Evolutionary conservation across 805 yeast species (phyloP).

Genomic region (Helenozyma rhizophorensis): DNA sequence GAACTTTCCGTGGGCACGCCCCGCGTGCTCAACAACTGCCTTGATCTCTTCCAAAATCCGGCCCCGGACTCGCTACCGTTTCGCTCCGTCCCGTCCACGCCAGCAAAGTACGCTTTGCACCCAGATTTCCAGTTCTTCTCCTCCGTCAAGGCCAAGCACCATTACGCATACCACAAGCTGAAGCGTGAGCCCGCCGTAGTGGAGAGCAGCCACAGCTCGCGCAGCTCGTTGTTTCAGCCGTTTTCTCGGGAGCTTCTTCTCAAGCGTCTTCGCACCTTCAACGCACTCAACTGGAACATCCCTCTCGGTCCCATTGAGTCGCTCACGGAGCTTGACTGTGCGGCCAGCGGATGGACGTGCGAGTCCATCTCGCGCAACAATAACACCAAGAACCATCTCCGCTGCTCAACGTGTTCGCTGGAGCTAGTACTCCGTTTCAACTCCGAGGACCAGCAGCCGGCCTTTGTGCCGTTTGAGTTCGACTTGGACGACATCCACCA

Average conservation of each 20-base stretch:
- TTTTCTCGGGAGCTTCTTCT: slow-evolving; percentile 31
- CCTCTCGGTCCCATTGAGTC: slow-evolving; percentile 15
- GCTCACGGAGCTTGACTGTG: slow-evolving; percentile 45
- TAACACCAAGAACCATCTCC: slow-evolving; percentile 25
- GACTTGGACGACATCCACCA: slow-evolving; percentile 21
- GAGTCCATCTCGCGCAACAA: slow-evolving; percentile 23
- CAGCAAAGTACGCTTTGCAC: slow-evolving; percentile 20
- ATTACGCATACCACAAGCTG: slow-evolving; percentile 32
- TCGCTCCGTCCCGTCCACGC: slow-evolving; percentile 10
- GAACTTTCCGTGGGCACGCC: slow-evolving; percentile 12
- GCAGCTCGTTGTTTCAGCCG: slow-evolving; percentile 28
- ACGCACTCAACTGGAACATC: slow-evolving; percentile 45
- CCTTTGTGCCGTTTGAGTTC: slow-evolving; percentile 8
- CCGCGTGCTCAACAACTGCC: slow-evolving; percentile 11
- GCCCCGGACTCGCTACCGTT: not conserved
- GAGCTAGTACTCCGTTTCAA: slow-evolving; percentile 28
- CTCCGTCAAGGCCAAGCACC: slow-evolving; percentile 31
- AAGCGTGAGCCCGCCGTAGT: slow-evolving; percentile 11
- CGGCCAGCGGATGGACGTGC: slow-evolving; percentile 53
- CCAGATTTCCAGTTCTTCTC: slow-evolving; percentile 39
- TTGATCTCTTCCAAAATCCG: slow-evolving; percentile 6
- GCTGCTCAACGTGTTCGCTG: slow-evolving; percentile 30
- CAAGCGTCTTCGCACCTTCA: slow-evolving; percentile 40
- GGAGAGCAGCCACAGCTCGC: not conserved
- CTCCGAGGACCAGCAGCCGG: slow-evolving; percentile 9